phyloP scores from a whole-genome alignment of 2,329 filamentous ascomycete genomes.

The Laburnicola sp. region DNA sequence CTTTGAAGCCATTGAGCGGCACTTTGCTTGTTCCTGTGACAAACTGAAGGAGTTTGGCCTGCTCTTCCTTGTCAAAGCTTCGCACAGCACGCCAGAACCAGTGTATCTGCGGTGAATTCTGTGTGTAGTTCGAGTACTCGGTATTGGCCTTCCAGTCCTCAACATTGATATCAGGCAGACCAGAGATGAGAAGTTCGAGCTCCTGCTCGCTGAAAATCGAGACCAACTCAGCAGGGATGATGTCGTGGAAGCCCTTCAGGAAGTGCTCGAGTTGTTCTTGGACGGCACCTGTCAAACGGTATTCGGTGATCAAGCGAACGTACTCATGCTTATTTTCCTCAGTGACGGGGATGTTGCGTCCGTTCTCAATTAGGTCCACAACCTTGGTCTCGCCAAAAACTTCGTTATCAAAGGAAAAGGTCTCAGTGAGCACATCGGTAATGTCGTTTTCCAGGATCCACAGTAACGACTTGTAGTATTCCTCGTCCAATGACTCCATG shows the following conservation, averaged over 20 bases:
- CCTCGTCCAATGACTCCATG: slow-evolving; percentile 97
- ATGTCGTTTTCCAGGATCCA: slow-evolving; percentile 99
- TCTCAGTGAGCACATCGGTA: slow-evolving; percentile 95
- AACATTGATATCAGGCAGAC: slow-evolving; percentile 93
- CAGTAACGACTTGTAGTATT: slow-evolving; percentile 97
- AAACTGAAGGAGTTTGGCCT: slow-evolving; percentile 94
- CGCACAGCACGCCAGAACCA: slow-evolving; percentile 99
- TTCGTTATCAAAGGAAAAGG: slow-evolving; percentile 91
- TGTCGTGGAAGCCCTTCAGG: slow-evolving; percentile 94
- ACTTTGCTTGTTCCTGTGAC: slow-evolving; percentile 99
- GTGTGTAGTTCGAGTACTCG: slow-evolving; percentile 96
- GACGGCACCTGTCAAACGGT: slow-evolving; percentile 88
- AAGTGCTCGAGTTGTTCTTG: slow-evolving; percentile 94
- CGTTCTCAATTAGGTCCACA: slow-evolving; percentile 83
- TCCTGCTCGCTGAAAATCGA: slow-evolving; percentile 99
- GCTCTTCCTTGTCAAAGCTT: slow-evolving; percentile 98
- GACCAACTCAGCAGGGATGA: slow-evolving; percentile 90
- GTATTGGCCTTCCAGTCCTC: slow-evolving; percentile 99
- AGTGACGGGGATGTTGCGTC: slow-evolving; percentile 88
- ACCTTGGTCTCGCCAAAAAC: slow-evolving; percentile 88
- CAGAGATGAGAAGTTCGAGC: slow-evolving; percentile 92
- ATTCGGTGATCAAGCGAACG: slow-evolving; percentile 89
- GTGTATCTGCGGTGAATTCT: slow-evolving; percentile 93
- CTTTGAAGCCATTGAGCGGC: slow-evolving; percentile 97
- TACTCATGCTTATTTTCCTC: slow-evolving; percentile 99